Percentiles rank a stretch among this genome's conserved stretches.
phyloP scores from a whole-genome alignment of 2,329 filamentous ascomycete genomes.

The Aspergillus fijiensis region DNA sequence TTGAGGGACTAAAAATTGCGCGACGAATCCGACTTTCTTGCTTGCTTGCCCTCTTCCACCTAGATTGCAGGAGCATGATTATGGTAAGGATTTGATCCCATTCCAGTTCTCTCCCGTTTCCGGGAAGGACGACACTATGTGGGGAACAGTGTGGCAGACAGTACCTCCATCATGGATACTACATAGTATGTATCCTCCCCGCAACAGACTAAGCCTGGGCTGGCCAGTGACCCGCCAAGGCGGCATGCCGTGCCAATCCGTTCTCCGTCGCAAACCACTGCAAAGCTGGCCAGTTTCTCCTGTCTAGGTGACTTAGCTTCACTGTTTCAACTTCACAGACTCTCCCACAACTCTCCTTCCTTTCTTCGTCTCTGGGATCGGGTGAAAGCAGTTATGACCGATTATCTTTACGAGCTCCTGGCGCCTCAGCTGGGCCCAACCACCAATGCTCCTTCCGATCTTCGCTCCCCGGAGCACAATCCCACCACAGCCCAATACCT shows the following conservation, averaged over 20 bases:
- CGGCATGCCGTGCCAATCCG: not conserved
- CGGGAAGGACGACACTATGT: not conserved
- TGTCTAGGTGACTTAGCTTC: not conserved
- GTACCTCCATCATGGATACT: no score
- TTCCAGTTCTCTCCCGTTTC: no score
- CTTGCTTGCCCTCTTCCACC: no score
- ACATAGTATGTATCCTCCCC: no score
- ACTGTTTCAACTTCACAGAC: not conserved
- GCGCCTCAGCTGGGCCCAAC: conserved; percentile 57
- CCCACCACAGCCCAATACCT: conserved; percentile 63
- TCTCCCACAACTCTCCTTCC: not conserved
- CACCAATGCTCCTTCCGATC: conserved; percentile 22
- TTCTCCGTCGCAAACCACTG: not conserved
- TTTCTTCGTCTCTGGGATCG: not conserved
- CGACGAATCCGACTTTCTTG: no score
- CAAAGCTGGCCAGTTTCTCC: not conserved
- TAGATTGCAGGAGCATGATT: no score
- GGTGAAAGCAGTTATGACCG: conserved; percentile 55
- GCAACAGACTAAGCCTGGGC: no score
- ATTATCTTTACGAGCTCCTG: conserved; percentile 74
- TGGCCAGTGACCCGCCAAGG: not conserved
- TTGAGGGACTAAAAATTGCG: no score
- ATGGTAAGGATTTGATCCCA: no score
- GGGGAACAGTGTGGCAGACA: not conserved
- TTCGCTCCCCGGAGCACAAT: conserved; percentile 20